Conservation (phyloP, 2,329 filamentous ascomycete species). For the Colletotrichum sidae region DNA sequence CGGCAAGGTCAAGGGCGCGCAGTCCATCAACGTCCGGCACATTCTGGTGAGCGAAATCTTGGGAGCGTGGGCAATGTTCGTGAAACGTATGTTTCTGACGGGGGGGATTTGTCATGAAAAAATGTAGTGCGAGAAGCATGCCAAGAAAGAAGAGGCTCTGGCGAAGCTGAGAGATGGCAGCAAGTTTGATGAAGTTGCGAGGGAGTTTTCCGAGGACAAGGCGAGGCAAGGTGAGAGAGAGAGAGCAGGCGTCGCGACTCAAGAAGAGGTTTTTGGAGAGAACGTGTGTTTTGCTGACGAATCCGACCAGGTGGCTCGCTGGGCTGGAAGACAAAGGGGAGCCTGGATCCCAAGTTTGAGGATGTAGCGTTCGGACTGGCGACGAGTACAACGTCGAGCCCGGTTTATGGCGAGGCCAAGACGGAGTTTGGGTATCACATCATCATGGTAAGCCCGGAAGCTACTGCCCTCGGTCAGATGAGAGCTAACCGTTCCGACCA, state of each 20-base stretch:
- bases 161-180: constrained; percentile 73
- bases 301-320: constrained; percentile 69
- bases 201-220: constrained; percentile 82
- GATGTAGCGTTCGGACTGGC: constrained; percentile 78
- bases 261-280: constrained; percentile 3
- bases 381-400: constrained; percentile 71
- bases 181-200: constrained; percentile 81
- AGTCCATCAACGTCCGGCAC: constrained; percentile 79
- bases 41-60: constrained; percentile 64
- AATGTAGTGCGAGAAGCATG: constrained; percentile 76
- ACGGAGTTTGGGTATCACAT: constrained; percentile 84
- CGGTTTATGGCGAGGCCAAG: constrained; percentile 77
- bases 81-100: constrained; percentile 6
- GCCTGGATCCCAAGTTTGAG: constrained; percentile 76
- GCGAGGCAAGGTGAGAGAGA: constrained; percentile 67
- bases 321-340: constrained; percentile 79
- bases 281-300: constrained; percentile 9
- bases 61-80: too few species aligned
- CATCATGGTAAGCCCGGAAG: constrained; percentile 71
- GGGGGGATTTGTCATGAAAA: too few species aligned
- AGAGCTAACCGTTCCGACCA: constrained; percentile 30
- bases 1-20: constrained; percentile 69
- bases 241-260: not conserved
- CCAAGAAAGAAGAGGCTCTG: constrained; percentile 82
- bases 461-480: constrained; percentile 8